Base-by-base conservation (phyloP, 2,329 filamentous ascomycete species). In the Ascochyta clinopodiicola region DNA sequence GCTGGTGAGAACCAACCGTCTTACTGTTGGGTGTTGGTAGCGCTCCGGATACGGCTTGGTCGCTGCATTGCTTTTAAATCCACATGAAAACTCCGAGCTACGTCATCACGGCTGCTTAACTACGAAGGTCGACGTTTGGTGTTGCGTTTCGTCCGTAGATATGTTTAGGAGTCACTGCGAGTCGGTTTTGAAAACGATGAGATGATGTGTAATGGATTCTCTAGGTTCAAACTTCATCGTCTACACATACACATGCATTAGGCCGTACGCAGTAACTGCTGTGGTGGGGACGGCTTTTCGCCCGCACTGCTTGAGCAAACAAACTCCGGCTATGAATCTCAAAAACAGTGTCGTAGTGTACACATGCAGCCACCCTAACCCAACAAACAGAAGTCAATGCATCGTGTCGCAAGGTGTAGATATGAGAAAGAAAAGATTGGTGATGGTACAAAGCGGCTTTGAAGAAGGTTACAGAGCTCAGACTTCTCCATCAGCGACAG, bases 401-500 rank as follows among this genome's bases (percentile, higher is more conserved):
- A 32, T 34, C 37, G 24, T 42, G 47, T 39, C 35, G 17, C 44
- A 48, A 44, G 34, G 32, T 44, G 44, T 44, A 39, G 34, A 35
- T 47, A 31, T 12, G 24, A 48, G 49, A 44, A 17, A 22, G 38
- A 49, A 31, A 19, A 17, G 35, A 13, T 21, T 31, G 39, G 51
- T 53, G 22, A 25, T 54, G 27, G 32, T 54, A 54, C 51, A 54
- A 32, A 8, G 19, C 13, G n/a, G 42, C 31, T 24, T 5, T 27
- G 2, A 21, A n/a, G 19, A 39, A 6, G 25, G n/a, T 2, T 6
- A 7, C 15, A 19, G 17, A 12, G 39, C 9, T 62, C 61, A 74
- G 42, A 74, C 69, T 57, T 73, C 65, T 39, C 79, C 80, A 62
- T 82, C 80, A 36, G 79, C 75, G 44, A 81, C 78, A 21, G 80